phyloP scores from a whole-genome alignment of 2,329 filamentous ascomycete genomes.

The Aspergillus fumigatiaffinis region DNA sequence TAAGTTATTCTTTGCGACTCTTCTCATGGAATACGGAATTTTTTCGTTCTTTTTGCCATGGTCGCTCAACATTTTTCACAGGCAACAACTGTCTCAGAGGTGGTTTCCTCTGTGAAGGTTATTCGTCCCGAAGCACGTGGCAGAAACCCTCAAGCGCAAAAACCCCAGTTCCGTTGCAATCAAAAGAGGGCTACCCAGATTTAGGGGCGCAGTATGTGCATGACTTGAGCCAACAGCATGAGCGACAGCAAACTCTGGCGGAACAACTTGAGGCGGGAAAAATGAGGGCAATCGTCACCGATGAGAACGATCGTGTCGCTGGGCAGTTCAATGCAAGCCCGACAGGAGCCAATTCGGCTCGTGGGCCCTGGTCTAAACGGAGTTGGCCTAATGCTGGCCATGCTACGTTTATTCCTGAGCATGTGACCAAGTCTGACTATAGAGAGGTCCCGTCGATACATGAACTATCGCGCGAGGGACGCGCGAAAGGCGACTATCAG shows the following conservation, averaged over 20 bases:
- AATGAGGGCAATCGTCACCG: conserved; percentile 43
- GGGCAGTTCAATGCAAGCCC: conserved; percentile 41
- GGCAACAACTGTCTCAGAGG: conserved; percentile 87
- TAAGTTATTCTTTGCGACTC: conserved; percentile 46
- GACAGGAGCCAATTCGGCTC: conserved; percentile 28
- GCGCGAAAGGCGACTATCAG: conserved; percentile 38
- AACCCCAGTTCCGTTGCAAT: conserved; percentile 70
- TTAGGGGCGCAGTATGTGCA: conserved; percentile 35
- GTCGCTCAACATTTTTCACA: conserved; percentile 33
- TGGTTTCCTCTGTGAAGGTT: conserved; percentile 87
- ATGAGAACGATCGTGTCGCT: conserved; percentile 39
- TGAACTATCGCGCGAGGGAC: conserved; percentile 36
- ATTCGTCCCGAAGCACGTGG: conserved; percentile 74
- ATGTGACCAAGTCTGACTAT: conserved; percentile 37
- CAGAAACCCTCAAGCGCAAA: conserved; percentile 70
- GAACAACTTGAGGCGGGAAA: conserved; percentile 44
- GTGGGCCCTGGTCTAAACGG: conserved; percentile 40
- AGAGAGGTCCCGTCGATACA: conserved; percentile 40
- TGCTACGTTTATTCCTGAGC: conserved; percentile 35
- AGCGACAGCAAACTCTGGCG: conserved; percentile 31
- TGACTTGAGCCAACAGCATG: conserved; percentile 37
- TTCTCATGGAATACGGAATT: conserved; percentile 1
- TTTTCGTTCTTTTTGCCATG: conserved; percentile 5
- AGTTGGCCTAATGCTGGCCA: conserved; percentile 36
- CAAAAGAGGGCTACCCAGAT: conserved; percentile 63